phyloP scores from a whole-genome alignment of 2,329 filamentous ascomycete genomes.

The Atkinsonella hypoxylon region DNA sequence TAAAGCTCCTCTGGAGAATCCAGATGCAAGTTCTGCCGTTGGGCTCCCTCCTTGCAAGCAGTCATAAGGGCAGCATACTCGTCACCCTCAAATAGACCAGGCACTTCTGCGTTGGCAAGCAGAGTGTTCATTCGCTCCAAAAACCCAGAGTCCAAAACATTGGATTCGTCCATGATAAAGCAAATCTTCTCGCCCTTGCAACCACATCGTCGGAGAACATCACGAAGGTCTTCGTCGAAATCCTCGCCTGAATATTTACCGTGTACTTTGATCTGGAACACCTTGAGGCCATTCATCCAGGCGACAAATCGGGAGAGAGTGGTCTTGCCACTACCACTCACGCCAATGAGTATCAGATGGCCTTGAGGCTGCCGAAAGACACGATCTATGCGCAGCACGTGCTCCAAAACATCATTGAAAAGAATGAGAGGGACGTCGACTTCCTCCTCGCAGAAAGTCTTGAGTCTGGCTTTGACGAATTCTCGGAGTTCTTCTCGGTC shows the following conservation, averaged over 20 bases:
- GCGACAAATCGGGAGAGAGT: conserved; percentile 95
- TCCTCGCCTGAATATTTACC: conserved; percentile 97
- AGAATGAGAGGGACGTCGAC: conserved; percentile 95
- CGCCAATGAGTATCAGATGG: conserved; percentile 95
- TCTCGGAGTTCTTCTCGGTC: conserved; percentile 90
- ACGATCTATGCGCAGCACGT: conserved; percentile 94
- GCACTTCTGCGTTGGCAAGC: conserved; percentile 97
- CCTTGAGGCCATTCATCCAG: conserved; percentile 99
- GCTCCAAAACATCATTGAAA: conserved; percentile 98
- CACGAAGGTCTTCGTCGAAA: conserved; percentile 94
- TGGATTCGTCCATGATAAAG: conserved; percentile 99
- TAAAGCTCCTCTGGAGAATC: conserved; percentile 99
- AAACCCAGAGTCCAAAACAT: conserved; percentile 97
- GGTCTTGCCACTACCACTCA: conserved; percentile 97
- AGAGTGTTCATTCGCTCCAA: conserved; percentile 98
- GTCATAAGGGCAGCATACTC: conserved; percentile 98
- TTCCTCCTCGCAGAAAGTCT: conserved; percentile 98
- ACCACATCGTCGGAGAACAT: conserved; percentile 83
- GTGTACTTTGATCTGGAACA: conserved; percentile 99
- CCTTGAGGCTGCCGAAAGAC: conserved; percentile 98
- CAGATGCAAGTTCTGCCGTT: conserved; percentile 85
- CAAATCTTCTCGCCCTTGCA: conserved; percentile 99
- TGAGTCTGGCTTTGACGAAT: conserved; percentile 92
- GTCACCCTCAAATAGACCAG: conserved; percentile 97
- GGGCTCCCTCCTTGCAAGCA: conserved; percentile 94